These are phyloP conservation scores for Xylaria bambusicola DNA, from an alignment of 495 filamentous ascomycete species.

Conservation along the genomic window DNA sequence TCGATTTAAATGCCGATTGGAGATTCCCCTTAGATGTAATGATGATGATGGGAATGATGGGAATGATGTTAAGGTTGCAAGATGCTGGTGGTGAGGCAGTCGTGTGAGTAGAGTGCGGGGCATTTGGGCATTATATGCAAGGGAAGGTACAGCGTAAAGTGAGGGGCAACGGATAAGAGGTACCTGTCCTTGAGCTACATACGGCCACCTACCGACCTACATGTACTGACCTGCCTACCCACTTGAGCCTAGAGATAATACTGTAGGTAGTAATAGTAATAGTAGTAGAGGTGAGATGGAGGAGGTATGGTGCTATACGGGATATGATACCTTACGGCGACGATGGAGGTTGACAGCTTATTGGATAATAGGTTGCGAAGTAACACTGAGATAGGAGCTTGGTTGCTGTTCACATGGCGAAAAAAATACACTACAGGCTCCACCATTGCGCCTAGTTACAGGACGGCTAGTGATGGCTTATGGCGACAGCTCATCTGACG, in stretches of 20 bases:
- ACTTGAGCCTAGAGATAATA: too few relatives aligned
- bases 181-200: too few relatives aligned
- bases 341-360: neutral
- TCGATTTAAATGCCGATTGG: neutral
- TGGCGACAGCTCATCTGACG: too few relatives aligned
- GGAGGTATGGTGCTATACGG: neutral
- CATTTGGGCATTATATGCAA: slow-evolving; percentile 29
- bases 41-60: slow-evolving; percentile 15
- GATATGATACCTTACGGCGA: neutral
- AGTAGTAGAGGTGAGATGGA: too few relatives aligned
- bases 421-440: slow-evolving; percentile 13
- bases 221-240: too few relatives aligned
- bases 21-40: slow-evolving; percentile 6
- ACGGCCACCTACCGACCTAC: too few relatives aligned
- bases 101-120: slow-evolving; percentile 42
- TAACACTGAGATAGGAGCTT: slow-evolving; percentile 3
- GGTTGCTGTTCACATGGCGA: slow-evolving; percentile 24
- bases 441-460: slow-evolving; percentile 8
- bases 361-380: slow-evolving; percentile 2
- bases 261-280: too few relatives aligned
- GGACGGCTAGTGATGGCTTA: slow-evolving; percentile 32
- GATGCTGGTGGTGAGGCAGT: slow-evolving; percentile 30
- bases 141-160: neutral
- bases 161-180: slow-evolving; percentile 17
- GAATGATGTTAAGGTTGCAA: slow-evolving; percentile 7